These are phyloP conservation scores for Melastoma candidum DNA, from an alignment of 441 rosid species.

Conservation along the genomic window DNA sequence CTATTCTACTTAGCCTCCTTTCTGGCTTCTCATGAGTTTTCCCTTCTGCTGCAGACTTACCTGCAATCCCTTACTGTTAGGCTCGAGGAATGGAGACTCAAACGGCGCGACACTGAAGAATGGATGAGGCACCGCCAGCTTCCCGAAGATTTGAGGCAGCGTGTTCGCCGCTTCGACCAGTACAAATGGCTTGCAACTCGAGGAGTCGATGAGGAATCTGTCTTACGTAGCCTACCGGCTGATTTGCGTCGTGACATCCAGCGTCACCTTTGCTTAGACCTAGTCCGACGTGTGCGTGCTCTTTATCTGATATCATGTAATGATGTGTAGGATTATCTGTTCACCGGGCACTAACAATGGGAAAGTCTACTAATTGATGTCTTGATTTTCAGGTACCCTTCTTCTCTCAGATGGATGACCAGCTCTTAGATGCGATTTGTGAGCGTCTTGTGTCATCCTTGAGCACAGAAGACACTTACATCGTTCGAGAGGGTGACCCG, in stretches of 20 bases:
- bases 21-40: neutral
- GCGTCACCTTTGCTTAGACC: constrained; percentile 83
- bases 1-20: too few relatives aligned
- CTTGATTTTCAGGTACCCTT: constrained; percentile 61
- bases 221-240: constrained; percentile 65
- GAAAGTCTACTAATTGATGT: neutral
- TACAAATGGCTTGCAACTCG: constrained; percentile 90
- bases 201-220: constrained; percentile 83
- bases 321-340: too few relatives aligned
- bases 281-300: constrained; percentile 72
- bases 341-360: too few relatives aligned
- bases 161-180: constrained; percentile 69
- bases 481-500: constrained; percentile 92
- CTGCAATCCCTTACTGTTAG: constrained; percentile 84
- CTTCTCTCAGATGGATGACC: constrained; percentile 95
- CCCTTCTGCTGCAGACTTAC: constrained; percentile 44
- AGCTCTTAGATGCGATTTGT: constrained; percentile 83
- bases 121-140: constrained; percentile 98
- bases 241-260: constrained; percentile 90
- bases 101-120: constrained; percentile 89
- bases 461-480: constrained; percentile 66
- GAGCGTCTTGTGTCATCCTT: constrained; percentile 69
- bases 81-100: constrained; percentile 92
- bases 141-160: constrained; percentile 62
- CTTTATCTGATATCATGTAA: neutral